These are phyloP conservation scores for Sesbania bispinosa DNA, from an alignment of 306 rosid species.

Conservation along the genomic window DNA sequence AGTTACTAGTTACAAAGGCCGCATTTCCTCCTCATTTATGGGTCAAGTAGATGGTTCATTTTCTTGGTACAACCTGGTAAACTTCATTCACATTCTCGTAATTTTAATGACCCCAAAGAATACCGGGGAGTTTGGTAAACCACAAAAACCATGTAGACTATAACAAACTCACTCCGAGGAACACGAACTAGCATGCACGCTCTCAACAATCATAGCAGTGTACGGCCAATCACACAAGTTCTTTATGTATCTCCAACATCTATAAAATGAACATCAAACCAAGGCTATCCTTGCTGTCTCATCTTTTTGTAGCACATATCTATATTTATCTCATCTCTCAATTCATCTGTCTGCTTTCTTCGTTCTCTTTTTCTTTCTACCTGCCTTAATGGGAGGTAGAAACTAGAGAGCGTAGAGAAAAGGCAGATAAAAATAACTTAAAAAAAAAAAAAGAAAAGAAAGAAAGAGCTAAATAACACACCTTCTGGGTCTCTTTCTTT, in stretches of 20 bases:
- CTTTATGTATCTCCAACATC: background rate
- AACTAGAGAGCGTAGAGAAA: slow-evolving; percentile 6
- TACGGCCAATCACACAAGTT: slow-evolving; percentile 23
- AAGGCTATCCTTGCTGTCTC: too few relatives aligned
- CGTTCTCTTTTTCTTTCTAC: slow-evolving; percentile 25
- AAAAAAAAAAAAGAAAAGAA: background rate
- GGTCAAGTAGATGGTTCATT: background rate
- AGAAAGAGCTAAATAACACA: background rate
- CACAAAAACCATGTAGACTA: slow-evolving; percentile 42
- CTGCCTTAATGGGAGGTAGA: slow-evolving; percentile 28
- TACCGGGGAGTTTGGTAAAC: slow-evolving; percentile 30
- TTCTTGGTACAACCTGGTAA: background rate
- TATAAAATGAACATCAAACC: slow-evolving; percentile 1
- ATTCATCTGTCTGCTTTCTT: background rate
- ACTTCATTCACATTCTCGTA: background rate
- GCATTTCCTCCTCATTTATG: background rate
- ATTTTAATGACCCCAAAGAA: background rate
- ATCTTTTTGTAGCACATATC: background rate
- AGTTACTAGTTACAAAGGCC: background rate
- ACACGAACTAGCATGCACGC: background rate
- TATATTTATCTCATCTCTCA: background rate
- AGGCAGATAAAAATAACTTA: background rate
- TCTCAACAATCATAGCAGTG: slow-evolving; percentile 12
- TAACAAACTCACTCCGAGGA: slow-evolving; percentile 14
- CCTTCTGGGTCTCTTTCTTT: background rate